Conservation (phyloP, 2,329 filamentous ascomycete genomes). For the Stylonectria norvegica region DNA sequence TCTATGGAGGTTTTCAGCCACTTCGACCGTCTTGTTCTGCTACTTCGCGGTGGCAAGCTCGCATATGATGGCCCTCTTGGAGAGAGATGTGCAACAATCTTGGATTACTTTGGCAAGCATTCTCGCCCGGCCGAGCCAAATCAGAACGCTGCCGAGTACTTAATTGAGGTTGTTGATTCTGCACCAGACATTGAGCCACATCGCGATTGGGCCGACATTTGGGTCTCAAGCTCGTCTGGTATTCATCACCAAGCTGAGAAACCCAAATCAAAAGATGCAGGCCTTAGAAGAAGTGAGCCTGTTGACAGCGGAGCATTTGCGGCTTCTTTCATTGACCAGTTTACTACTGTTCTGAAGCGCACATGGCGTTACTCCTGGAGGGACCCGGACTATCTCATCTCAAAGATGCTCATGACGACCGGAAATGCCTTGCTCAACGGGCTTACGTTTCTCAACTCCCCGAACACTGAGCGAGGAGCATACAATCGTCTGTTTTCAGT, state of each 20-base stretch:
- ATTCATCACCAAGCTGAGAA: not conserved
- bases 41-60: slow-evolving; percentile 48
- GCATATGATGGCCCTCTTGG: slow-evolving; percentile 55
- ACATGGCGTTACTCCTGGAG: slow-evolving; percentile 73
- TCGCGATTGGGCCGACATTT: not conserved
- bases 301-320: slow-evolving; percentile 55
- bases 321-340: slow-evolving; percentile 61
- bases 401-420: slow-evolving; percentile 69
- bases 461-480: slow-evolving; percentile 63
- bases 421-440: slow-evolving; percentile 75
- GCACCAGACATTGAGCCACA: slow-evolving; percentile 31
- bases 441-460: slow-evolving; percentile 72
- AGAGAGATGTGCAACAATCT: slow-evolving; percentile 18
- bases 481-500: slow-evolving; percentile 74
- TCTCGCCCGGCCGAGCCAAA: not conserved
- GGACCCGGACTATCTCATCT: slow-evolving; percentile 72
- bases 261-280: not conserved
- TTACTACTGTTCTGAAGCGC: slow-evolving; percentile 62
- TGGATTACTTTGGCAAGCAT: not conserved
- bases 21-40: slow-evolving; percentile 52
- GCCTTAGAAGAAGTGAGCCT: slow-evolving; percentile 1
- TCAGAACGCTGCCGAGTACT: not conserved
- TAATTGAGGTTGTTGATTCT: slow-evolving; percentile 31
- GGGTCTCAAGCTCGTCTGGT: not conserved
- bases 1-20: slow-evolving; percentile 50